These are phyloP conservation scores for Aspergillus tubingensis DNA, from an alignment of 2,329 filamentous ascomycete genomes.

Conservation along the genomic window DNA sequence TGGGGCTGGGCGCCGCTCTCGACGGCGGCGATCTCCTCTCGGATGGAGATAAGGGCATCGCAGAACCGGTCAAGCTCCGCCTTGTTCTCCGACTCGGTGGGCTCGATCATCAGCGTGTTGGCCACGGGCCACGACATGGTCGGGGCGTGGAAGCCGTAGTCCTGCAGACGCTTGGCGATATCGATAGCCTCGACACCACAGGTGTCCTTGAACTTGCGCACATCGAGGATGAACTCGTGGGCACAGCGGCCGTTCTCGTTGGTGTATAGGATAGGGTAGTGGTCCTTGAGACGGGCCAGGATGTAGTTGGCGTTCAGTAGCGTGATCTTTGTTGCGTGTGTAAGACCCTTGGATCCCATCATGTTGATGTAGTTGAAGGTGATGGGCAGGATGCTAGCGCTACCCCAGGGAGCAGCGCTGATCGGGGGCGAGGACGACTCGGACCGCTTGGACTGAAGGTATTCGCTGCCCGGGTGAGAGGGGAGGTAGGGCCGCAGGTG, in stretches of 20 bases:
- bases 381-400: slow-evolving; percentile 89
- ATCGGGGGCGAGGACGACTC: slow-evolving; percentile 64
- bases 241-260: slow-evolving; percentile 86
- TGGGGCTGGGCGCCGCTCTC: slow-evolving; percentile 76
- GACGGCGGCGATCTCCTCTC: slow-evolving; percentile 78
- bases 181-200: slow-evolving; percentile 89
- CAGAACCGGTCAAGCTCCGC: slow-evolving; percentile 92
- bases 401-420: slow-evolving; percentile 81
- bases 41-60: slow-evolving; percentile 83
- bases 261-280: slow-evolving; percentile 93
- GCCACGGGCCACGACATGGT: slow-evolving; percentile 97
- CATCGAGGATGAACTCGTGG: slow-evolving; percentile 95
- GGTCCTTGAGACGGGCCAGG: slow-evolving; percentile 77
- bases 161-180: slow-evolving; percentile 92
- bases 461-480: slow-evolving; percentile 63
- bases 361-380: slow-evolving; percentile 94
- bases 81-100: slow-evolving; percentile 90
- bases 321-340: slow-evolving; percentile 85
- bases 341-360: slow-evolving; percentile 83
- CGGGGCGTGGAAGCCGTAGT: slow-evolving; percentile 95
- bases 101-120: slow-evolving; percentile 97
- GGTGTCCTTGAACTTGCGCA: slow-evolving; percentile 78
- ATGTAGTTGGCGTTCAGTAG: slow-evolving; percentile 98
- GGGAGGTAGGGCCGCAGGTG: slow-evolving; percentile 78
- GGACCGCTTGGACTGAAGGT: slow-evolving; percentile 42